phyloP scores from a whole-genome alignment of 2,329 filamentous ascomycete genomes.

The Nothophaeocryptopus gaeumannii region DNA sequence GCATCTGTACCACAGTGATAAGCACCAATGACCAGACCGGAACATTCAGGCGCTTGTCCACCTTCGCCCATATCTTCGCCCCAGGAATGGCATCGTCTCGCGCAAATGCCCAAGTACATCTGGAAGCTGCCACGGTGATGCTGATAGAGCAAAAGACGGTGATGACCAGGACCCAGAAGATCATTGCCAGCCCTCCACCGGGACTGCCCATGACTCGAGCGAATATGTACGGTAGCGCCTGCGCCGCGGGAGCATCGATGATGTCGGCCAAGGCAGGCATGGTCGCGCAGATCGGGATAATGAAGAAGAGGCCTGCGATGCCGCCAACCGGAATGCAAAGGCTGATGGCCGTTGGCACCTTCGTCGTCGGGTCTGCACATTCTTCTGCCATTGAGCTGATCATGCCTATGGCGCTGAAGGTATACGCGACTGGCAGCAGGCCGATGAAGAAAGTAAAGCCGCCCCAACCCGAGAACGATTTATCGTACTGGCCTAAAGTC shows the following conservation, averaged over 20 bases:
- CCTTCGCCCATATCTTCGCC: constrained; percentile 37
- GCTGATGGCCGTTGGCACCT: constrained; percentile 53
- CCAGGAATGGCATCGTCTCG: constrained; percentile 44
- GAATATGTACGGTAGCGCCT: constrained; percentile 54
- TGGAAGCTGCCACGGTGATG: constrained; percentile 52
- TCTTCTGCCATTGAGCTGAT: constrained; percentile 63
- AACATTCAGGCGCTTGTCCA: constrained; percentile 38
- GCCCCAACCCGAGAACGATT: constrained; percentile 56
- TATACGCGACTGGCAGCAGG: constrained; percentile 48
- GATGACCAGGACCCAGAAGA: constrained; percentile 51
- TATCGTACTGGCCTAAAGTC: constrained; percentile 58
- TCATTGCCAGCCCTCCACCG: constrained; percentile 47
- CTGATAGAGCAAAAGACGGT: constrained; percentile 55
- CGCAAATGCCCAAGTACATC: constrained; percentile 48
- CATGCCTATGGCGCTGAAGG: constrained; percentile 56
- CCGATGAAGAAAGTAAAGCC: constrained; percentile 63
- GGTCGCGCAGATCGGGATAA: constrained; percentile 54
- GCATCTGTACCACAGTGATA: constrained; percentile 47
- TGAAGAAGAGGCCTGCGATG: constrained; percentile 55
- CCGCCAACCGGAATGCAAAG: constrained; percentile 54
- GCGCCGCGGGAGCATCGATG: constrained; percentile 44
- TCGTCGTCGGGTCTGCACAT: constrained; percentile 51
- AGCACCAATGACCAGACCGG: constrained; percentile 45
- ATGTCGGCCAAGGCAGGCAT: constrained; percentile 49
- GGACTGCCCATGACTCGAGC: constrained; percentile 49